These are phyloP conservation scores for Drechslerella coelobrocha DNA, from an alignment of 2,329 filamentous ascomycete genomes.

Conservation along the genomic window DNA sequence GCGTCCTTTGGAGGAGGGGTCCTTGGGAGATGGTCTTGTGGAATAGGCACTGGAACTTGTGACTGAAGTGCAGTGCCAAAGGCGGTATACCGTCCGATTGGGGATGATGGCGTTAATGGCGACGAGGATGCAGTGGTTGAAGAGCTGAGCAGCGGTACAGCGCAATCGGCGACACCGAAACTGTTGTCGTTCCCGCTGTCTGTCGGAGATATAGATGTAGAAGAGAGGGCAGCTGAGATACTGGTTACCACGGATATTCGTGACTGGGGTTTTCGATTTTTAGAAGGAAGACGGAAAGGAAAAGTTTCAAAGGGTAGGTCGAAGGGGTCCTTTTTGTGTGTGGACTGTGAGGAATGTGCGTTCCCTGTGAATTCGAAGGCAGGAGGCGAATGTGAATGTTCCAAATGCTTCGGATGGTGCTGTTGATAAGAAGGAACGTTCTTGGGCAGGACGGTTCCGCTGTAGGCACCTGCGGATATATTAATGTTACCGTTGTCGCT, in stretches of 20 bases:
- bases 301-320: neutral
- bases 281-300: slow-evolving; percentile 2
- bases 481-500: neutral
- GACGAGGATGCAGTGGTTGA: slow-evolving; percentile 28
- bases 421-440: slow-evolving; percentile 31
- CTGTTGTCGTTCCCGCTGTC: slow-evolving; percentile 12
- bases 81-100: slow-evolving; percentile 31
- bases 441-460: slow-evolving; percentile 33
- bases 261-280: slow-evolving; percentile 26
- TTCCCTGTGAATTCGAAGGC: slow-evolving; percentile 28
- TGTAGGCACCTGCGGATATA: neutral
- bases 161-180: neutral
- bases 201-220: slow-evolving; percentile 24
- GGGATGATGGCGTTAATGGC: slow-evolving; percentile 32
- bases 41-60: slow-evolving; percentile 40
- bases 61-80: slow-evolving; percentile 24
- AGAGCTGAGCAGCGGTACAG: slow-evolving; percentile 18
- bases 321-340: neutral
- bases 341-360: slow-evolving; percentile 11
- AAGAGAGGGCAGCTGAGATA: slow-evolving; percentile 22
- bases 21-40: slow-evolving; percentile 28
- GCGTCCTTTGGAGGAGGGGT: slow-evolving; percentile 18
- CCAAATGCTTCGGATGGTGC: neutral
- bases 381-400: slow-evolving; percentile 9
- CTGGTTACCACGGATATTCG: slow-evolving; percentile 25